A percentile compares a stretch with the other conserved stretches of the same genome.
phyloP scores from a whole-genome alignment of 2,329 filamentous ascomycete genomes.

The Bipolaris gigantea region DNA sequence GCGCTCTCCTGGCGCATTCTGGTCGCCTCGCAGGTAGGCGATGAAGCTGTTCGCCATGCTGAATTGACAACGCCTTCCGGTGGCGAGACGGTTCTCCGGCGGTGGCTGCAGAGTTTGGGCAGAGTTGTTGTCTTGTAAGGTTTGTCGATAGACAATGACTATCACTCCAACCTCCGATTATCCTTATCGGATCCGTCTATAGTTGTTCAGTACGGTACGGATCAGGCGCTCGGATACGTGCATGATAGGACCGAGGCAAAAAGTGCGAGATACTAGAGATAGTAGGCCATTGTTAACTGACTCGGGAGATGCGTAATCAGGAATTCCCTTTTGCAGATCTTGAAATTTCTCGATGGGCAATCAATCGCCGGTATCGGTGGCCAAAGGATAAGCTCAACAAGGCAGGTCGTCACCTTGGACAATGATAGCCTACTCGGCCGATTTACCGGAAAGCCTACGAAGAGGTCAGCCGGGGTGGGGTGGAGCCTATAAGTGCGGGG shows the following conservation, averaged over 20 bases:
- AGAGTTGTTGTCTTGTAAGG: neutral
- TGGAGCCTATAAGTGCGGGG: conserved; percentile 8
- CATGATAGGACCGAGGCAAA: conserved; percentile 6
- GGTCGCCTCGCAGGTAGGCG: conserved; percentile 41
- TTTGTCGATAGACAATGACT: neutral
- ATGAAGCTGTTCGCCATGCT: conserved; percentile 35
- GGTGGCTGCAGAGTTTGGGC: neutral
- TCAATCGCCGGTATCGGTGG: conserved; percentile 20
- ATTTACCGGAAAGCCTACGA: conserved; percentile 7
- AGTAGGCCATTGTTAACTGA: conserved; percentile 16
- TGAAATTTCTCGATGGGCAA: neutral
- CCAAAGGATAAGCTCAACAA: conserved; percentile 9
- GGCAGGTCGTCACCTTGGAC: conserved; percentile 4
- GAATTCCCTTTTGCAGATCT: conserved; percentile 14
- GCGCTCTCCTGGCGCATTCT: conserved; percentile 44
- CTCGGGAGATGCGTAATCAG: conserved; percentile 14
- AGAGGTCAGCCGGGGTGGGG: conserved; percentile 1
- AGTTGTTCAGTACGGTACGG: conserved; percentile 6
- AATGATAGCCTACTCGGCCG: conserved; percentile 5
- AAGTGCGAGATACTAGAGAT: conserved; percentile 17
- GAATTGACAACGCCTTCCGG: neutral
- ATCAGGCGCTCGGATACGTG: conserved; percentile 10
- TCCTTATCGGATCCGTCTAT: neutral
- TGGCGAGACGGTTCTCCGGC: neutral
- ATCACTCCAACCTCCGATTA: neutral